These are phyloP conservation scores for Priceomyces castillae DNA, from an alignment of 805 yeast species.

Conservation along the genomic window DNA sequence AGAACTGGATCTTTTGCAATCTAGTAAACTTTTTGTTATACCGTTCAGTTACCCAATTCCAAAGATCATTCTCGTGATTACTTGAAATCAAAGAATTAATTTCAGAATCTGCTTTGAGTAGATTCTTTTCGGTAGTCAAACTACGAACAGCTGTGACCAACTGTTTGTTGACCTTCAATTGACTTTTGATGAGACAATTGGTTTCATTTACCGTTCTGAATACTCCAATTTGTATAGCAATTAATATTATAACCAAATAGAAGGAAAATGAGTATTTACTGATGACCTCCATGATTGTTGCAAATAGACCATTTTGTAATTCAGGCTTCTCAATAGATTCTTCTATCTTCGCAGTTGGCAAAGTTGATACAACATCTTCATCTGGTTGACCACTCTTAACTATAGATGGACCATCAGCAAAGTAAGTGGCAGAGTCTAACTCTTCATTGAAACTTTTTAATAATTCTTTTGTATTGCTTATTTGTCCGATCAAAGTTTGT, in stretches of 20 bases:
- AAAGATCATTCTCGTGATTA: conserved; percentile 13
- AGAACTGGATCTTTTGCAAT: conserved; percentile 19
- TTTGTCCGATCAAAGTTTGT: conserved; percentile 79
- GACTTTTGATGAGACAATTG: conserved; percentile 21
- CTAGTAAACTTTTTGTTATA: conserved; percentile 16
- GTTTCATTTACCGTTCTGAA: conserved; percentile 18
- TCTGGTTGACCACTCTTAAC: conserved; percentile 2
- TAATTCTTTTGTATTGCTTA: conserved; percentile 54
- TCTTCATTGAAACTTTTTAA: conserved; percentile 36
- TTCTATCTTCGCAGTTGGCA: neutral
- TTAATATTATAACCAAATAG: conserved; percentile 16
- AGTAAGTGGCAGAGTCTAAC: conserved; percentile 18
- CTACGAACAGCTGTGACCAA: conserved; percentile 9
- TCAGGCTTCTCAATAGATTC: neutral
- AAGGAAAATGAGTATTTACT: conserved; percentile 15
- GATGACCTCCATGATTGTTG: conserved; percentile 1
- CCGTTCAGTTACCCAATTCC: conserved; percentile 20
- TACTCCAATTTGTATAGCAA: conserved; percentile 21
- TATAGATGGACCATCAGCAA: conserved; percentile 18
- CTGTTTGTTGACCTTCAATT: conserved; percentile 16
- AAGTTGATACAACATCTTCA: conserved; percentile 1
- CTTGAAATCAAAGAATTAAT: neutral
- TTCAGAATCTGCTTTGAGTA: neutral
- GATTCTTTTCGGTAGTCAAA: conserved; percentile 1
- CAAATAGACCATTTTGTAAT: neutral